Conservation (phyloP, 2,329 filamentous ascomycete genomes). For the Sphaerulina populicola region DNA sequence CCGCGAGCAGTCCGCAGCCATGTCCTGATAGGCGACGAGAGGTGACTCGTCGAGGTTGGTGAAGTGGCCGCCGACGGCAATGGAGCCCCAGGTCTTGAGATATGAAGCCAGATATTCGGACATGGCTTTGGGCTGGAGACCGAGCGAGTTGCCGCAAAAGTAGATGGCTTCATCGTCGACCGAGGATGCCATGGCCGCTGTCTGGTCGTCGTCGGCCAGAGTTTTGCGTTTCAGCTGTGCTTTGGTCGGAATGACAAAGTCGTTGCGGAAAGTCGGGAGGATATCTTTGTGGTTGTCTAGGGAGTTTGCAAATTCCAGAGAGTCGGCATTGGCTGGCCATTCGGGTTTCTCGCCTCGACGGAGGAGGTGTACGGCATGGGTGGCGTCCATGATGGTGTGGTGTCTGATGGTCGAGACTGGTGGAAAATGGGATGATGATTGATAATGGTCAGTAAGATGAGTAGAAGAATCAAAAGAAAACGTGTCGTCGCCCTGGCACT, state of each 20-base stretch:
- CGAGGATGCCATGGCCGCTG: conserved; percentile 13
- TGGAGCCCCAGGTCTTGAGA: conserved; percentile 72
- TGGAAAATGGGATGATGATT: neutral
- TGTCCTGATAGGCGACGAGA: conserved; percentile 64
- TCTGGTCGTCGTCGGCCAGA: conserved; percentile 33
- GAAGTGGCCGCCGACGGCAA: conserved; percentile 73
- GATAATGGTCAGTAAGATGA: no score
- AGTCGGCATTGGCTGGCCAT: conserved; percentile 23
- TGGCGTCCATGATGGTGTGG: conserved; percentile 21
- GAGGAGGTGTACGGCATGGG: conserved; percentile 21
- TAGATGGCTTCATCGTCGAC: conserved; percentile 54
- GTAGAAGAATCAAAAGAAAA: no score
- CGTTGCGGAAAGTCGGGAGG: conserved; percentile 27
- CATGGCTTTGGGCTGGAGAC: conserved; percentile 66
- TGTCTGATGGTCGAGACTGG: neutral
- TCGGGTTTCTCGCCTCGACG: conserved; percentile 20
- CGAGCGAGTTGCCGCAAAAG: conserved; percentile 82
- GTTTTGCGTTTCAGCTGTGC: conserved; percentile 58
- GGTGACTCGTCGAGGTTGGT: conserved; percentile 50
- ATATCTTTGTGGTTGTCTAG: conserved; percentile 22
- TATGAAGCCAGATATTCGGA: conserved; percentile 60
- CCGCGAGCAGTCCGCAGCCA: conserved; percentile 64
- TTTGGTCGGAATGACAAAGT: conserved; percentile 72
- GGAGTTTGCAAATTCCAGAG: conserved; percentile 22
- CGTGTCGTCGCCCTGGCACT: neutral